Evolutionary conservation across 768 basidiomycete genomes (phyloP).

Genomic region (Leccinum subgranulosum): DNA sequence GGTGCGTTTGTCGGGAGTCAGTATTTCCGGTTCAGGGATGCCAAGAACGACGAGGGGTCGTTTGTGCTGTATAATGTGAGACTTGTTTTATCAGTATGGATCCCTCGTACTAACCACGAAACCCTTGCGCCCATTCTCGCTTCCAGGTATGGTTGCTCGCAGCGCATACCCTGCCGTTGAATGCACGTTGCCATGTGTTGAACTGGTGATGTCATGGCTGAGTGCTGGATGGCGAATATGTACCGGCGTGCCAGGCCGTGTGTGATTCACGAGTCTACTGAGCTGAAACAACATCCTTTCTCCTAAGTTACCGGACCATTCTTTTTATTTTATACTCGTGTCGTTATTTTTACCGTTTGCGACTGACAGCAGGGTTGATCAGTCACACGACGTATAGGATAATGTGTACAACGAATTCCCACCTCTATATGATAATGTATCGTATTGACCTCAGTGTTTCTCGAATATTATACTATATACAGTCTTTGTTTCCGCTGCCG

Average conservation of each 20-base stretch:
- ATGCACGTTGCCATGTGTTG: slow-evolving; percentile 3
- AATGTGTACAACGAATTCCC: neutral
- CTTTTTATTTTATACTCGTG: neutral
- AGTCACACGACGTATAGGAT: neutral
- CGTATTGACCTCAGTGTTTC: neutral
- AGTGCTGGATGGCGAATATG: neutral
- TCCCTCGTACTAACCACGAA: neutral
- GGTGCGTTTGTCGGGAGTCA: slow-evolving; percentile 14
- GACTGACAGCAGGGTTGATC: neutral
- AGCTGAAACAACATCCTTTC: neutral
- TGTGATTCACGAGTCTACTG: neutral
- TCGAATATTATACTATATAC: neutral
- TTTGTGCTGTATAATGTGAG: slow-evolving; percentile 16
- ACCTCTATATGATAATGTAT: neutral
- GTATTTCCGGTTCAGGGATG: slow-evolving; percentile 11
- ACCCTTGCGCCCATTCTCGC: neutral
- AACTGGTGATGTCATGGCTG: slow-evolving; percentile 3
- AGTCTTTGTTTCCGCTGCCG: neutral
- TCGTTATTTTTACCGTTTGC: neutral
- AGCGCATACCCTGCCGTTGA: slow-evolving; percentile 7
- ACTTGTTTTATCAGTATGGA: neutral
- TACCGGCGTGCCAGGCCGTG: neutral
- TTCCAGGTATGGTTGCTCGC: slow-evolving; percentile 9
- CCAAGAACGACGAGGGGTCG: slow-evolving; percentile 7
- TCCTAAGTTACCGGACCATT: neutral